Evolutionary conservation across 2,329 filamentous ascomycete species (phyloP), one percentile per base, ranked within the genome.

Genomic region (Calonectria henricotiae): DNA sequence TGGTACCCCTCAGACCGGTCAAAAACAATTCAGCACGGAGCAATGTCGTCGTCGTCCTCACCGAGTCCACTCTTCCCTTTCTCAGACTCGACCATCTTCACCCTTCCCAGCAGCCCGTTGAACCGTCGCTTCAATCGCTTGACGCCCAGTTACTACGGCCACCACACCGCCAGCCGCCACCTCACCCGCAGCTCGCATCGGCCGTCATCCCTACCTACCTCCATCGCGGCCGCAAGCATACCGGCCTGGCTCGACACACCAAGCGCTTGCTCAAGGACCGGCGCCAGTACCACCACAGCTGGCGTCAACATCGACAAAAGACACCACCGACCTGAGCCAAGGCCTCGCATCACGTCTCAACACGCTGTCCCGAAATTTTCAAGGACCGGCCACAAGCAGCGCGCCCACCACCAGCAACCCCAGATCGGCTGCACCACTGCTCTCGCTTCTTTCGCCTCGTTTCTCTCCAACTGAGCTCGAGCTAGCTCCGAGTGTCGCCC

Each of bases 1-100:
- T 76, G 75, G 78, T 82, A 82, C 81, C 82, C 82, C 82, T 83
- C 81, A 82, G 80, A 83, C 80, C 80, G 81, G 79, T 80, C 73
- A 81, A 79, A 82, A 82, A 83, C 81, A 82, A 80, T 81, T 80
- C 80, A 83, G 80, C 79, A 83, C 80, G 79, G 76, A 77, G 77
- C 77, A 76, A 77, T 79, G 79, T 77, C 76, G 71, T 81, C 73
- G 76, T 76, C 76, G 74, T 80, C 76, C 78, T 83, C 81, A 83
- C 82, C 82, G 82, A 82, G 80, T 81, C 79, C 79, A 81, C 79
- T 82, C 80, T 80, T 76, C 76, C 79, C 80, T 78, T 75, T 77
- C 71, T 75, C 80, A 79, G 79, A 78, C 80, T 80, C 77, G 77
- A 81, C 76, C 73, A 79, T 81, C 78, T 74, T 79, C 79, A 70